Conservation (phyloP, 2,329 filamentous ascomycete genomes). For the Fusarium lyarnte region DNA sequence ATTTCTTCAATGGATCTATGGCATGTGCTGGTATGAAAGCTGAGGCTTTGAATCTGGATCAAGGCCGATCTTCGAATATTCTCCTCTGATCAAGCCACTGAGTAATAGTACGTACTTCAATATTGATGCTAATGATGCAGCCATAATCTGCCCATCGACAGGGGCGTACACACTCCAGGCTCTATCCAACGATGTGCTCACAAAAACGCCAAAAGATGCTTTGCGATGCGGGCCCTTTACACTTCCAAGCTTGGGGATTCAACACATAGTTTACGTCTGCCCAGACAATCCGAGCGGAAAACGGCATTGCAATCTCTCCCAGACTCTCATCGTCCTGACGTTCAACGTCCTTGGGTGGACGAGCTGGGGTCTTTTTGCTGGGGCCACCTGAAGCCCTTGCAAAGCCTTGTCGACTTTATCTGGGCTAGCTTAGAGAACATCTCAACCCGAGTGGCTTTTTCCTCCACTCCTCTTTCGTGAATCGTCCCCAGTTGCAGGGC, state of each 20-base stretch:
- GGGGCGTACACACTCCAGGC: neutral
- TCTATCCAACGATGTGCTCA: constrained; percentile 9
- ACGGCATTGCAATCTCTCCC: constrained; percentile 20
- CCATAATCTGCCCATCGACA: constrained; percentile 18
- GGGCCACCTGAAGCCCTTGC: constrained; percentile 21
- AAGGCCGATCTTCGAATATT: constrained; percentile 1
- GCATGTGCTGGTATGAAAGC: constrained; percentile 13
- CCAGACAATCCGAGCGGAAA: constrained; percentile 27
- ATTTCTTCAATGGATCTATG: constrained; percentile 22
- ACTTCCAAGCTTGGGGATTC: neutral
- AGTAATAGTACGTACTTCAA: neutral
- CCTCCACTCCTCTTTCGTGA: constrained; percentile 14
- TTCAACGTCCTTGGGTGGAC: constrained; percentile 3
- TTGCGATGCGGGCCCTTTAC: neutral
- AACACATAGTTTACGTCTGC: constrained; percentile 14
- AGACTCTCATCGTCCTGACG: neutral
- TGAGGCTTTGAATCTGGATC: constrained; percentile 1
- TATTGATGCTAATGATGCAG: neutral
- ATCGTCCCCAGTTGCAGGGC: constrained; percentile 5
- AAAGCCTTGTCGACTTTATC: constrained; percentile 21
- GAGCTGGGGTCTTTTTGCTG: constrained; percentile 8
- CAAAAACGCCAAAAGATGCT: constrained; percentile 20
- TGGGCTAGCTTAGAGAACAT: constrained; percentile 4
- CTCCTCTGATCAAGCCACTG: neutral
- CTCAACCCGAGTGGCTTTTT: constrained; percentile 14